phyloP scores from a whole-genome alignment of 345 rosid genomes.

The Eucalyptus virginea region DNA sequence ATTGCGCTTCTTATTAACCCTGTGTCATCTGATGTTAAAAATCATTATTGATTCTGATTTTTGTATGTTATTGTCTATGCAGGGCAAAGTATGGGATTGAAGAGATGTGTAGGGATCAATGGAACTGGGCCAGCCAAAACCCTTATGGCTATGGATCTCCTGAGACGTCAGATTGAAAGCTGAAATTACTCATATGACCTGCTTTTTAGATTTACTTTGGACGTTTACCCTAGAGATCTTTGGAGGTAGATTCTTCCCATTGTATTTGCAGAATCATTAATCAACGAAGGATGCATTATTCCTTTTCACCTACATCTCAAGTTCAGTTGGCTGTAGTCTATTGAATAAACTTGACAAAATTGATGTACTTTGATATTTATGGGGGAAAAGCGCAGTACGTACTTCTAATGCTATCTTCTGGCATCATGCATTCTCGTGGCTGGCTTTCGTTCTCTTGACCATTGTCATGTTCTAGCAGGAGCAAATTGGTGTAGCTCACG shows the following conservation, averaged over 20 bases:
- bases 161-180: background rate
- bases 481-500: background rate
- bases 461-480: background rate
- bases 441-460: background rate
- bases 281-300: background rate
- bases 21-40: background rate
- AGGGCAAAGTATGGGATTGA: constrained; percentile 79
- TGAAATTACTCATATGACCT: background rate
- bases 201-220: background rate
- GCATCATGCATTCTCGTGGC: background rate
- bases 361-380: background rate
- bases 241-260: background rate
- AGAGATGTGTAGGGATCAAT: constrained; percentile 92
- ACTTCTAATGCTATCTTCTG: background rate
- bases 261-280: background rate
- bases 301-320: background rate
- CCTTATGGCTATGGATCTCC: constrained; percentile 78
- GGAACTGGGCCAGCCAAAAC: constrained; percentile 95
- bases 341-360: background rate
- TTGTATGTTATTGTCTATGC: background rate
- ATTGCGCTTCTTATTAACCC: background rate
- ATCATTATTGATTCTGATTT: background rate
- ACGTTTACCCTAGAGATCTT: background rate
- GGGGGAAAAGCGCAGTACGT: background rate
- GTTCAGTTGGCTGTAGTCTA: background rate